These are phyloP conservation scores for Cystobasidiaceae sp. DNA, from an alignment of 1,284 basidiomycete genomes.

Conservation along the genomic window DNA sequence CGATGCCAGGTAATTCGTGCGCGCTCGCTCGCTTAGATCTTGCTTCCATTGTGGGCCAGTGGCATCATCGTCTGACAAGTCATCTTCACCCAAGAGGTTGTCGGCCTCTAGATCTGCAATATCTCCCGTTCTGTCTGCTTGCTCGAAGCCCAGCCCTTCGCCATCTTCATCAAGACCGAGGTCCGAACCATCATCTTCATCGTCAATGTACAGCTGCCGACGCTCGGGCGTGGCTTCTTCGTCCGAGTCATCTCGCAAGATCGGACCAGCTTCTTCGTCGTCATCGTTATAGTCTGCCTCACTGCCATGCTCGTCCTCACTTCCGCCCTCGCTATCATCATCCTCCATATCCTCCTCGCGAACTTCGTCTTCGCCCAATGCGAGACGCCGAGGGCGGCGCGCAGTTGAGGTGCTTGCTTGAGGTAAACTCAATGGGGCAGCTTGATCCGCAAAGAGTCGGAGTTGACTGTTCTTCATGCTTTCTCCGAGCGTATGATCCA, in stretches of 20 bases:
- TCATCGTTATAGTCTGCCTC: conserved; percentile 48
- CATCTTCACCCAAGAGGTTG: conserved; percentile 39
- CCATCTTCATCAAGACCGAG: conserved; percentile 32
- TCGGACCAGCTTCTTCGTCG: conserved; percentile 46
- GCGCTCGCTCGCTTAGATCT: conserved; percentile 61
- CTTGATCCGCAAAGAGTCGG: conserved; percentile 73
- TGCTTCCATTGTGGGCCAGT: conserved; percentile 66
- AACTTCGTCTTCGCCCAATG: conserved; percentile 51
- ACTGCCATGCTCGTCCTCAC: conserved; percentile 46
- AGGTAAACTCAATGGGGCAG: conserved; percentile 52
- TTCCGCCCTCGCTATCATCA: conserved; percentile 50
- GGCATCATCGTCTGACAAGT: conserved; percentile 39
- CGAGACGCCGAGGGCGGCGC: conserved; percentile 51
- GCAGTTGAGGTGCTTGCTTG: conserved; percentile 40
- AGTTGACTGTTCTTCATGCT: conserved; percentile 75
- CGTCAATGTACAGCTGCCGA: conserved; percentile 29
- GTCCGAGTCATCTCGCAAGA: background rate
- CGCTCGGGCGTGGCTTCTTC: conserved; percentile 26
- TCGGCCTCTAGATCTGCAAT: conserved; percentile 30
- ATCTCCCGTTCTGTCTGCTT: conserved; percentile 16
- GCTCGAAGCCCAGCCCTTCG: conserved; percentile 22
- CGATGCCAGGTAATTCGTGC: conserved; percentile 52
- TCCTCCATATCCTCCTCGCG: conserved; percentile 45
- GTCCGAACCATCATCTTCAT: conserved; percentile 39
- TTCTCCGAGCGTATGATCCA: conserved; percentile 73